A percentile compares a stretch with the other conserved stretches of the same genome.
Evolutionary conservation across 306 rosid genomes (phyloP).

Genomic region (Malus sylvestris): DNA sequence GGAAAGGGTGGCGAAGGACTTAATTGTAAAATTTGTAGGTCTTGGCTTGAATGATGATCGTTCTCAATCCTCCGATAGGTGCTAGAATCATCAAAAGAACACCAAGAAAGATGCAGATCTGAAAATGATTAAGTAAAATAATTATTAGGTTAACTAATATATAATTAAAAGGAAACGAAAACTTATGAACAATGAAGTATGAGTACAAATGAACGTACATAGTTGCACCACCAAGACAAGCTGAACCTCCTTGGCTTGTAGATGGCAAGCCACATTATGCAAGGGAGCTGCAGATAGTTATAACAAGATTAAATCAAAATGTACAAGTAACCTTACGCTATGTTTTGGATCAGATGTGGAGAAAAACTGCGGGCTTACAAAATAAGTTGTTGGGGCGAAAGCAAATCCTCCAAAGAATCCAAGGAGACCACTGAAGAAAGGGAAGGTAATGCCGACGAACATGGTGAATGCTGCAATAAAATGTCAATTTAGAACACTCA

Average conservation of each 20-base stretch:
- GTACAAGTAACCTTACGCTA: not conserved
- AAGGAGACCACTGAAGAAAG: slow-evolving; percentile 69
- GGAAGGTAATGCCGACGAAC: slow-evolving; percentile 67
- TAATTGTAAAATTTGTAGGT: slow-evolving; percentile 52
- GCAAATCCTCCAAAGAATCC: slow-evolving; percentile 85
- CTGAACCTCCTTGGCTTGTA: slow-evolving; percentile 64
- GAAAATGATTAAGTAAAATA: slow-evolving; percentile 19
- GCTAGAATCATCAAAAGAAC: slow-evolving; percentile 49
- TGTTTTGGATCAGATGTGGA: no score
- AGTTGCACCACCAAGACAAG: slow-evolving; percentile 71
- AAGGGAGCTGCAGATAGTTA: slow-evolving; percentile 60
- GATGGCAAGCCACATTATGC: slow-evolving; percentile 76
- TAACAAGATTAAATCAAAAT: not conserved
- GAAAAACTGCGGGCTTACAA: slow-evolving; percentile 35
- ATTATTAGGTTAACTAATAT: not conserved
- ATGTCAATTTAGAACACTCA: not conserved
- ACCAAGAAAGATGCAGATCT: slow-evolving; percentile 72
- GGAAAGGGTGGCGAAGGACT: not conserved
- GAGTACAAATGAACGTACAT: slow-evolving; percentile 32
- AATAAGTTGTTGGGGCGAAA: slow-evolving; percentile 84
- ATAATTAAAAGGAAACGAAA: not conserved
- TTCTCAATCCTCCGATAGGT: slow-evolving; percentile 77
- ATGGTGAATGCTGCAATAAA: slow-evolving; percentile 56
- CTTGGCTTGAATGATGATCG: slow-evolving; percentile 53
- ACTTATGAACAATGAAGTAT: not conserved